Percentiles rank a stretch among this genome's conserved stretches.
Evolutionary conservation across 2,329 filamentous ascomycete species (phyloP).

Genomic region (Raffaelea ambrosiae): DNA sequence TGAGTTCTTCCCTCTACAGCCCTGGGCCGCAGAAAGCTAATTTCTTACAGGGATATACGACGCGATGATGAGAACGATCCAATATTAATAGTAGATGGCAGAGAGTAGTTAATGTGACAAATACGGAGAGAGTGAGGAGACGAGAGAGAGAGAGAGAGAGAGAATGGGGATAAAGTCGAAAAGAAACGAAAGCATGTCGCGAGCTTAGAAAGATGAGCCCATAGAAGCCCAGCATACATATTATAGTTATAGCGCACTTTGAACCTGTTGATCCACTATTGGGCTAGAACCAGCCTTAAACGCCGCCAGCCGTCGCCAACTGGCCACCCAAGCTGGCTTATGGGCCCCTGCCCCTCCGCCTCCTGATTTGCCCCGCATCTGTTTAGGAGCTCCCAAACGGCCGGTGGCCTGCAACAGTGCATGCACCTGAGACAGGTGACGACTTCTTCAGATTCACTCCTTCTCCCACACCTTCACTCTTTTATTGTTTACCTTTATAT

Average conservation of each 20-base stretch:
- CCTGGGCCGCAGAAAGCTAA: neutral
- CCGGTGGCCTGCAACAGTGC: no score
- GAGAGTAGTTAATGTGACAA: neutral
- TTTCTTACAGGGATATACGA: conserved; percentile 57
- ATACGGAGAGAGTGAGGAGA: neutral
- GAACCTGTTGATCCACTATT: no score
- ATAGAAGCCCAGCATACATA: no score
- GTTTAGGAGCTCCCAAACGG: neutral
- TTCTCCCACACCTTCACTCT: no score
- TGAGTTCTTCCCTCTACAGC: neutral
- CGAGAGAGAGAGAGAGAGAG: neutral
- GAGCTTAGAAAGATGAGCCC: neutral
- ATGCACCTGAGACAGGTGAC: neutral
- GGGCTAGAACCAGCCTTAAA: neutral
- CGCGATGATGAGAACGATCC: conserved; percentile 56
- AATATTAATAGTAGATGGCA: conserved; percentile 40
- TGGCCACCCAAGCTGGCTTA: neutral
- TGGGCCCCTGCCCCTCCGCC: neutral
- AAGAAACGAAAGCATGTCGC: neutral
- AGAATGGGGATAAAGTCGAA: neutral
- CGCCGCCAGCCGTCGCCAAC: neutral
- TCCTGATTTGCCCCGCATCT: conserved; percentile 5
- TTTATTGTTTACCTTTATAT: no score
- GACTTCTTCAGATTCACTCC: neutral
- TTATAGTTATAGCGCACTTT: no score